Evolutionary conservation across 2,329 filamentous ascomycete genomes (phyloP).

Genomic region (Cercospora nicotianae): DNA sequence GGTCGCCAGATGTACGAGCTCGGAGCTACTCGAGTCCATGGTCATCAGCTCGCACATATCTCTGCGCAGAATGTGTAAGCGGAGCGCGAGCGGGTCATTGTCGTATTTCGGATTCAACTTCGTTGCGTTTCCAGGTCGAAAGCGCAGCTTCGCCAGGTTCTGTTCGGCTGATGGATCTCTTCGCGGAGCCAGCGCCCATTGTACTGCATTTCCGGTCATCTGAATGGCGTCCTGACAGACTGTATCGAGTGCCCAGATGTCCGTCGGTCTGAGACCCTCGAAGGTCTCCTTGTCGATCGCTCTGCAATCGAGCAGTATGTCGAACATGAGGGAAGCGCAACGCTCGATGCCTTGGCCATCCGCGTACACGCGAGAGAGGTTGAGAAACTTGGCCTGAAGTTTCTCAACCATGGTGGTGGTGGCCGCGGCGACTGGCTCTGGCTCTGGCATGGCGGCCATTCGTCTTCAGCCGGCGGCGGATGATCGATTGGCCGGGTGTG

Average conservation of each 20-base stretch:
- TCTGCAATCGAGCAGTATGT: background rate
- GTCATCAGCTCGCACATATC: constrained; percentile 2
- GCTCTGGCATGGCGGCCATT: background rate
- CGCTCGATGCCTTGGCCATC: background rate
- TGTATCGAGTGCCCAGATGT: background rate
- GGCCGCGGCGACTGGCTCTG: background rate
- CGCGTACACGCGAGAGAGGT: background rate
- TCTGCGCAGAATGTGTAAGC: background rate
- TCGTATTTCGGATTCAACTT: background rate
- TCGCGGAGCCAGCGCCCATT: constrained; percentile 2
- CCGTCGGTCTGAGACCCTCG: background rate
- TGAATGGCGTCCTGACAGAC: constrained; percentile 4
- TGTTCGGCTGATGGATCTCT: background rate
- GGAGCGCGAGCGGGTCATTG: background rate
- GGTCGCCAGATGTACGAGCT: background rate
- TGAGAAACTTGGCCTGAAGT: background rate
- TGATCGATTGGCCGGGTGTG: background rate
- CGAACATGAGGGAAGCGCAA: constrained; percentile 4
- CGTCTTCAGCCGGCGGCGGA: background rate
- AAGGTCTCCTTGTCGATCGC: background rate
- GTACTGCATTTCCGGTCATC: background rate
- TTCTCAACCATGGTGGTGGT: background rate
- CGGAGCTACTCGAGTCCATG: background rate
- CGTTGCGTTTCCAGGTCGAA: background rate
- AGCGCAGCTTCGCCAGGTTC: background rate